These are phyloP conservation scores for Amanita subjunquillea DNA, from an alignment of 768 basidiomycete species.

Conservation along the genomic window DNA sequence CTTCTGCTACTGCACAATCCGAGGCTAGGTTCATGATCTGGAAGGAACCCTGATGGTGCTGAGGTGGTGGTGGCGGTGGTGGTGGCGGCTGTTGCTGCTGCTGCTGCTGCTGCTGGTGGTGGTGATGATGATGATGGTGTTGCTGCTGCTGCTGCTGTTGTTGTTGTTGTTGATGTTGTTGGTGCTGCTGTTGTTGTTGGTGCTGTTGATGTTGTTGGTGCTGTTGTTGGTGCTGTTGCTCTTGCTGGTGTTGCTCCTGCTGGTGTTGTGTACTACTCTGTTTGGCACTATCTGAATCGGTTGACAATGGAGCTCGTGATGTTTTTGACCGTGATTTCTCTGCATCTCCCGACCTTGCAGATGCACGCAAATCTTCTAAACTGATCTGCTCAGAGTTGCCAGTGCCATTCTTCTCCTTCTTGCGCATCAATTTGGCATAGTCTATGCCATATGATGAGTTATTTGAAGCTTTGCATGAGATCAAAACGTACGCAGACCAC, in stretches of 20 bases:
- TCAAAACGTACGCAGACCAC: constrained; percentile 65
- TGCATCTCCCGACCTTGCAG: constrained; percentile 47
- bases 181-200: neutral
- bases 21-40: constrained; percentile 31
- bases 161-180: neutral
- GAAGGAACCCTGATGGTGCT: constrained; percentile 50
- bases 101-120: neutral
- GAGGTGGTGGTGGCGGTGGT: neutral
- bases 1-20: constrained; percentile 9
- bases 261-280: constrained; percentile 11
- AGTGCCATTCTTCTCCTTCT: constrained; percentile 59
- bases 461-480: neutral
- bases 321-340: constrained; percentile 22
- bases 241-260: neutral
- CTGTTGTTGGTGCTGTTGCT: neutral
- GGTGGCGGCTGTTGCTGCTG: neutral
- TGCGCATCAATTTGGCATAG: constrained; percentile 77
- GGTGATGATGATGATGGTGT: neutral
- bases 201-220: constrained; percentile 5
- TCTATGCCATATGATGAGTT: constrained; percentile 28
- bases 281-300: constrained; percentile 18
- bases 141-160: neutral
- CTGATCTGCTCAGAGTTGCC: constrained; percentile 54
- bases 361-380: constrained; percentile 68
- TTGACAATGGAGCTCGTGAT: constrained; percentile 17